Evolutionary conservation across 805 yeast genomes (phyloP).

Genomic region (Metschnikowia hibisci): DNA sequence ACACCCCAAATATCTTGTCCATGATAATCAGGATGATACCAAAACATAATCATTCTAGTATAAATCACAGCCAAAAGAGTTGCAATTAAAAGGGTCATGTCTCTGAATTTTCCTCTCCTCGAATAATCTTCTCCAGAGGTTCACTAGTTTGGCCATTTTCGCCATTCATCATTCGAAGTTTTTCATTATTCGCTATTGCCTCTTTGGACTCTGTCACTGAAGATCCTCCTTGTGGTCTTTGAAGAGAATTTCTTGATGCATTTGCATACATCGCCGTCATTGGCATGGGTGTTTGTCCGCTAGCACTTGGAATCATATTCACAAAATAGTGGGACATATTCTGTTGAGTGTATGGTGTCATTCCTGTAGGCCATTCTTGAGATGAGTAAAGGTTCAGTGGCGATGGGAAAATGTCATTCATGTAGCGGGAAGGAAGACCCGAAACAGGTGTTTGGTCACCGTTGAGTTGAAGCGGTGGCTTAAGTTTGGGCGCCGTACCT

Average conservation of each 20-base stretch:
- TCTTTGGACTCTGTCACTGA: background rate
- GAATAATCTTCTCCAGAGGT: too few relatives aligned
- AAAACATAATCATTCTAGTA: too few relatives aligned
- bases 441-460: conserved; percentile 71
- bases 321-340: conserved; percentile 36
- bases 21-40: too few relatives aligned
- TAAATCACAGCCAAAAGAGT: too few relatives aligned
- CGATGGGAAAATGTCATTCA: conserved; percentile 71
- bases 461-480: conserved; percentile 18
- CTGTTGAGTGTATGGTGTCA: conserved; percentile 32
- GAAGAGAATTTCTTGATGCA: conserved; percentile 8
- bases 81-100: too few relatives aligned
- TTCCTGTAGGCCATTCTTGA: conserved; percentile 42
- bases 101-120: background rate
- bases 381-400: conserved; percentile 72
- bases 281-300: conserved; percentile 19
- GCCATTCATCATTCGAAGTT: background rate
- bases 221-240: conserved; percentile 1
- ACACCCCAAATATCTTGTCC: too few relatives aligned
- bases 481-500: conserved; percentile 12
- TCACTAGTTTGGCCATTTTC: too few relatives aligned
- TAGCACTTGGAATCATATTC: conserved; percentile 29
- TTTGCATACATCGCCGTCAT: conserved; percentile 9
- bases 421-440: conserved; percentile 66
- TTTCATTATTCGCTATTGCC: too few relatives aligned